Conservation (phyloP, 2,329 filamentous ascomycete species). For the Fusarium duplospermum region DNA sequence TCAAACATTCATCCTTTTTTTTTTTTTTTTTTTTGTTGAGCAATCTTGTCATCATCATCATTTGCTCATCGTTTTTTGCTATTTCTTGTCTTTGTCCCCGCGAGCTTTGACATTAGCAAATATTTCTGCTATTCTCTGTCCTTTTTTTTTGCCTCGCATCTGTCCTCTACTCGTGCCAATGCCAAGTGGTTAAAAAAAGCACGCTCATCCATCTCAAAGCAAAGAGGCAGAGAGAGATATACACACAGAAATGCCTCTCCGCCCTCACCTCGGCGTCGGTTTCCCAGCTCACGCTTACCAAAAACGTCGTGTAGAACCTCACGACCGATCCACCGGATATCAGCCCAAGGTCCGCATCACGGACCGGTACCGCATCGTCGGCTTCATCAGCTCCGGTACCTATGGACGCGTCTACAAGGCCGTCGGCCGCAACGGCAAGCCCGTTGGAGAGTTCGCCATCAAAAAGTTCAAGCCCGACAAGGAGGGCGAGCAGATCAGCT, state of each 20-base stretch:
- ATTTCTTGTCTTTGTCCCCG: neutral
- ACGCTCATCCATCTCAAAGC: neutral
- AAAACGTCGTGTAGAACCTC: constrained; percentile 59
- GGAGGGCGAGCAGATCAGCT: constrained; percentile 93
- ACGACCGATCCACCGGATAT: constrained; percentile 66
- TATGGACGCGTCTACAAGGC: constrained; percentile 99
- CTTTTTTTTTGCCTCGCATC: neutral
- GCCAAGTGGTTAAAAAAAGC: constrained; percentile 35
- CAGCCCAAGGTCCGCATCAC: constrained; percentile 87
- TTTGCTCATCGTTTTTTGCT: neutral
- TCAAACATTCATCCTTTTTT: neutral
- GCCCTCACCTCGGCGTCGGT: constrained; percentile 46
- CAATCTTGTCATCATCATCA: constrained; percentile 22
- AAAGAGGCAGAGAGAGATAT: neutral
- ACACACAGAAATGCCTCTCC: constrained; percentile 45
- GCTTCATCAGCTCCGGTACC: constrained; percentile 97
- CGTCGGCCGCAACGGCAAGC: constrained; percentile 66
- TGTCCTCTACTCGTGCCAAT: constrained; percentile 24
- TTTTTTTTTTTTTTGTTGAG: neutral
- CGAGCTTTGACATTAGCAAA: neutral
- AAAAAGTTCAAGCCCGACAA: constrained; percentile 99
- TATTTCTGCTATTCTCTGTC: neutral
- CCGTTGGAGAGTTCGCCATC: constrained; percentile 88
- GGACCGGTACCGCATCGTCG: constrained; percentile 95
- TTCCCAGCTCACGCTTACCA: constrained; percentile 48